These are phyloP conservation scores for Colletotrichum lupini DNA, from an alignment of 2,329 filamentous ascomycete genomes.

Conservation along the genomic window DNA sequence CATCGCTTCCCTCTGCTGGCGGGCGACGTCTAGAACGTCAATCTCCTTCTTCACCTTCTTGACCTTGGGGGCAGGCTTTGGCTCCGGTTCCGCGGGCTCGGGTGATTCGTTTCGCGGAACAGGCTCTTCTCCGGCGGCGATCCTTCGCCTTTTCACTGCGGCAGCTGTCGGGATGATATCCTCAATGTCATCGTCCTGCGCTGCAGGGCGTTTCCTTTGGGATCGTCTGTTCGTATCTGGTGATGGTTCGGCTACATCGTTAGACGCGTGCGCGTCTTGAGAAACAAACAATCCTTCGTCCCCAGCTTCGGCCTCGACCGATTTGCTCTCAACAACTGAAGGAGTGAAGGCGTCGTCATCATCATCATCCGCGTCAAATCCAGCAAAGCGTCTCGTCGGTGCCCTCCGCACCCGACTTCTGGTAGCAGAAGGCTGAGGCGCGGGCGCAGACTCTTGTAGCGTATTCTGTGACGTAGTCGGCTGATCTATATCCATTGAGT, in stretches of 20 bases:
- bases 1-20: slow-evolving; percentile 70
- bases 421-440: slow-evolving; percentile 40
- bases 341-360: slow-evolving; percentile 51
- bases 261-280: slow-evolving; percentile 48
- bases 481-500: slow-evolving; percentile 42
- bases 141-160: slow-evolving; percentile 80
- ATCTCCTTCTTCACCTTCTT: slow-evolving; percentile 69
- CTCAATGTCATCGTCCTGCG: slow-evolving; percentile 71
- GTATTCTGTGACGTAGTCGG: slow-evolving; percentile 26
- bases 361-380: slow-evolving; percentile 68
- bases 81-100: slow-evolving; percentile 43
- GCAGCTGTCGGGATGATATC: slow-evolving; percentile 80
- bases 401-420: slow-evolving; percentile 39
- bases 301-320: slow-evolving; percentile 44
- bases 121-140: slow-evolving; percentile 67
- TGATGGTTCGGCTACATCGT: slow-evolving; percentile 36
- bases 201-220: slow-evolving; percentile 59
- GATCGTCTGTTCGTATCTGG: slow-evolving; percentile 39
- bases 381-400: slow-evolving; percentile 72
- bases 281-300: slow-evolving; percentile 66
- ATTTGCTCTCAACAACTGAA: slow-evolving; percentile 31
- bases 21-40: slow-evolving; percentile 76
- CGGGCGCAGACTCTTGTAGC: slow-evolving; percentile 9
- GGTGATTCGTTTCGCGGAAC: slow-evolving; percentile 44
- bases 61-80: slow-evolving; percentile 43